Base-by-base conservation (phyloP, 192 early-diverging fungal species). In the Backusella tarrabulga region DNA sequence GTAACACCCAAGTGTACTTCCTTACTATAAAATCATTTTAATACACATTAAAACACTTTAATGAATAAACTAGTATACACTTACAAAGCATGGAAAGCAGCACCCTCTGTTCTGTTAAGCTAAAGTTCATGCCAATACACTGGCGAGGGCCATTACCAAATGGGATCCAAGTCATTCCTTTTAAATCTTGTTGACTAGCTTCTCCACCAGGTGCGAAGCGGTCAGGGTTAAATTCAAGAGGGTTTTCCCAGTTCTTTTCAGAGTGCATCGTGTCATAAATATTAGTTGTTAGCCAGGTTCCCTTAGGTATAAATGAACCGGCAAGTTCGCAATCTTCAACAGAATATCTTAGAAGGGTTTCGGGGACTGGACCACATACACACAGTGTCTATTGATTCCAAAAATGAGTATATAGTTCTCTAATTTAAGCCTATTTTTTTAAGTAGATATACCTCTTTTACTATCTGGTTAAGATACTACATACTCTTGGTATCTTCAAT, bases 51-150 rank as follows among this genome's bases (percentile, higher is more conserved):
- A 7, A n/a, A 19, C 6, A 50, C 19, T 50, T 19, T 50, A n/a
- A n/a, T 50, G 7, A 50, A n/a, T 50, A 50, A n/a, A 50, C 46
- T 50, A 19, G 46, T 50, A 50, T 50, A 50, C 4, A 50, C 15
- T 50, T 50, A 50, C 46, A 50, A 50, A 50, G 46, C 46, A 50
- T 50, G 21, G 85, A 80, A 46, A 90, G 74, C 35, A 86, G 46
- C 5, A 91, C 80, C 38, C 86, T 81, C 83, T 90, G 88, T 50
- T 87, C 89, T n/a, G 85, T 76, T 66, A 91, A 72, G 6, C 86
- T 85, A 73, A 91, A 90, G 71, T 87, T 85, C 83, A 84, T 75
- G 15, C 89, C 89, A 52, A 90, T 84, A 82, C 90, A 91, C 67
- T 88, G 79, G 41, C 86, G 85, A 41, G 74, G 74, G 23, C 89